phyloP scores from a whole-genome alignment of 495 filamentous ascomycete species.

The Beverwykella pulmonaria region DNA sequence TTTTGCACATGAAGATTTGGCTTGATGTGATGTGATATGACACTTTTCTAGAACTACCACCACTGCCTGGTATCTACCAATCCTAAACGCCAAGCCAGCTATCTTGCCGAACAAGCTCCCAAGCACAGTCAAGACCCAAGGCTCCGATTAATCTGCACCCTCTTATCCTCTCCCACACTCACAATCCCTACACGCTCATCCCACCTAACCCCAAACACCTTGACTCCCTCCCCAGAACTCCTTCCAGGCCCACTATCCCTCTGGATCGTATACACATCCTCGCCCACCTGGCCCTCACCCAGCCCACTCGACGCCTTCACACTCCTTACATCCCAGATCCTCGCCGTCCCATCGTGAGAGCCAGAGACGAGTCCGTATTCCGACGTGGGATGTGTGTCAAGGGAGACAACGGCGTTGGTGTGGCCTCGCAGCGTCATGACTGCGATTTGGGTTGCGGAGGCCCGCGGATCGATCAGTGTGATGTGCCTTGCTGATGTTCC shows the following conservation, averaged over 20 bases:
- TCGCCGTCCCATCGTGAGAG: slow-evolving; percentile 84
- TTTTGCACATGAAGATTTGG: too few species aligned
- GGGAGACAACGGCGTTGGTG: slow-evolving; percentile 73
- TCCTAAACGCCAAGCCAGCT: not conserved
- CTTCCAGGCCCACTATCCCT: slow-evolving; percentile 59
- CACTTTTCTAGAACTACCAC: not conserved
- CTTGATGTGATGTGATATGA: too few species aligned
- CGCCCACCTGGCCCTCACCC: slow-evolving; percentile 65
- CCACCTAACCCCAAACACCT: slow-evolving; percentile 92
- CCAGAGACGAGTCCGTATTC: slow-evolving; percentile 79
- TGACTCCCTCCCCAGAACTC: slow-evolving; percentile 68
- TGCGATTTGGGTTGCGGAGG: slow-evolving; percentile 67
- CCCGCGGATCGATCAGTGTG: slow-evolving; percentile 85
- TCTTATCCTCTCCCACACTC: slow-evolving; percentile 87
- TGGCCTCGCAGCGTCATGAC: slow-evolving; percentile 90
- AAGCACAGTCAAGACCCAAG: not conserved
- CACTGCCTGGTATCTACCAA: not conserved
- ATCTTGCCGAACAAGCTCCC: not conserved
- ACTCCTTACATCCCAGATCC: slow-evolving; percentile 85
- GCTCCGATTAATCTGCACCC: slow-evolving; percentile 82
- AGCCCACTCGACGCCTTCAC: slow-evolving; percentile 26
- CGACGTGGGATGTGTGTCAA: slow-evolving; percentile 72
- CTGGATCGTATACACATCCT: slow-evolving; percentile 78
- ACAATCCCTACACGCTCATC: slow-evolving; percentile 83
- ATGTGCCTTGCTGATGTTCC: slow-evolving; percentile 86